Evolutionary conservation across 2,329 filamentous ascomycete genomes (phyloP).

Genomic region (Cercospora brassicicola): DNA sequence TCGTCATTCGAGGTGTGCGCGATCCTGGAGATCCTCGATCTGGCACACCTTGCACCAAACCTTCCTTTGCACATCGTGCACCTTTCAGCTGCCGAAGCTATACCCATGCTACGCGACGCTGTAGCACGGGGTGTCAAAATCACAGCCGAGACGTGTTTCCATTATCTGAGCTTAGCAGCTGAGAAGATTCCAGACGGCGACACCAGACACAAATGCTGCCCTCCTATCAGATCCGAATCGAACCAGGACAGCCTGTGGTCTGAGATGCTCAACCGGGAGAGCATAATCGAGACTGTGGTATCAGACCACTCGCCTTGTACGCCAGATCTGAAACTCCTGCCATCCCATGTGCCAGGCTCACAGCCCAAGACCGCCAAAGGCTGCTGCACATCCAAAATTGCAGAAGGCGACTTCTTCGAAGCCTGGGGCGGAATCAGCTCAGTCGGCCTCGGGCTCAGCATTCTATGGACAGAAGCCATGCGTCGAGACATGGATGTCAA

Average conservation of each 20-base stretch:
- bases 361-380: constrained; percentile 34
- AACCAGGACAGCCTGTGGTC: constrained; percentile 88
- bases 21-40: constrained; percentile 78
- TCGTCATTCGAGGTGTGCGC: constrained; percentile 89
- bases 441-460: constrained; percentile 87
- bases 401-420: constrained; percentile 86
- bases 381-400: constrained; percentile 57
- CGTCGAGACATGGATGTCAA: constrained; percentile 56
- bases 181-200: constrained; percentile 82
- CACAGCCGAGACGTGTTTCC: constrained; percentile 93
- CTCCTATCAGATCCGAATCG: constrained; percentile 75
- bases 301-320: constrained; percentile 97
- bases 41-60: constrained; percentile 75
- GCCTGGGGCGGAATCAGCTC: constrained; percentile 96
- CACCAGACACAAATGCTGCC: constrained; percentile 92
- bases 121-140: constrained; percentile 74
- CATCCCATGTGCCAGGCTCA: constrained; percentile 61
- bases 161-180: constrained; percentile 82
- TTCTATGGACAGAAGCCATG: constrained; percentile 77
- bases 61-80: constrained; percentile 93
- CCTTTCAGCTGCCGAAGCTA: constrained; percentile 82
- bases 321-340: constrained; percentile 86
- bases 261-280: constrained; percentile 69
- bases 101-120: constrained; percentile 75
- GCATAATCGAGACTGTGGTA: constrained; percentile 87